Conservation (phyloP, 1,284 basidiomycete species). For the Melampsora larici-populina region DNA sequence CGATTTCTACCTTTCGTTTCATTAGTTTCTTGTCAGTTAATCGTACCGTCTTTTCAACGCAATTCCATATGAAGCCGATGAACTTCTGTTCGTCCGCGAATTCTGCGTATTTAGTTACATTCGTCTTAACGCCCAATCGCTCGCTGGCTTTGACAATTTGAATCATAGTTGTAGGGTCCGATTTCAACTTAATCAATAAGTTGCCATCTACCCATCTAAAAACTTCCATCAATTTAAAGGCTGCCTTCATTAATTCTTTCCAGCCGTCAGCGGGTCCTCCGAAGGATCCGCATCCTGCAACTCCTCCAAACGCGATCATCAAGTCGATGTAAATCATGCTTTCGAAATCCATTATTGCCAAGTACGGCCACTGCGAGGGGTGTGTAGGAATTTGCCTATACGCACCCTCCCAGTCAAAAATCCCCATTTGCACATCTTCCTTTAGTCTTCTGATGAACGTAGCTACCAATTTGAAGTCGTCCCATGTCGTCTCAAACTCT, state of each 20-base stretch:
- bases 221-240: neutral
- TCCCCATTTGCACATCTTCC: neutral
- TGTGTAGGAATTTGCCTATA: neutral
- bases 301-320: neutral
- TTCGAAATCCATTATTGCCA: neutral
- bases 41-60: neutral
- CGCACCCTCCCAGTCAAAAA: slow-evolving; percentile 13
- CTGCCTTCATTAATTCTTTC: neutral
- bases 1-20: no score
- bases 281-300: slow-evolving; percentile 6
- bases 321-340: neutral
- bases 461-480: neutral
- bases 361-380: neutral
- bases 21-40: no score
- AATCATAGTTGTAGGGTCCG: neutral
- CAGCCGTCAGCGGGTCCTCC: neutral
- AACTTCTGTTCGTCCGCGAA: neutral
- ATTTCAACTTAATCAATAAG: neutral
- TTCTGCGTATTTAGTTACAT: neutral
- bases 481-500: no score
- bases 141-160: neutral
- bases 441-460: neutral
- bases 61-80: no score
- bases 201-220: slow-evolving; percentile 25
- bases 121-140: neutral